phyloP scores from a whole-genome alignment of 2,329 filamentous ascomycete species.

The Laburnicola sp. region DNA sequence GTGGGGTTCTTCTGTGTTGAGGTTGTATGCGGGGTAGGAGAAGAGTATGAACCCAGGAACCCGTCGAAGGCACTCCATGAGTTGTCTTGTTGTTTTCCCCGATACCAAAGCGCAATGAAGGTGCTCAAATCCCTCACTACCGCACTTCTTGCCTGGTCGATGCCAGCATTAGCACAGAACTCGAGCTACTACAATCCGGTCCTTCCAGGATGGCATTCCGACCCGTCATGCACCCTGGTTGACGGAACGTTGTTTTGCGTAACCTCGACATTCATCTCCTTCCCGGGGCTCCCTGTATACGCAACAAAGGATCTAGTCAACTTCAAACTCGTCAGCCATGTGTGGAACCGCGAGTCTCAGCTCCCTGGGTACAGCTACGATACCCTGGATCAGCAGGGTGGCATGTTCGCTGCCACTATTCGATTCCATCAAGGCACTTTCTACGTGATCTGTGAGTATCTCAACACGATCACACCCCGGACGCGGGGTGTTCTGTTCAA shows the following conservation, averaged over 20 bases:
- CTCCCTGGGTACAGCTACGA: slow-evolving; percentile 17
- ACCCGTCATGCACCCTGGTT: neutral
- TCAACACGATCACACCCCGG: neutral
- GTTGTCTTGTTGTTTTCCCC: too few species aligned
- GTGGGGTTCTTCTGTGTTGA: too few species aligned
- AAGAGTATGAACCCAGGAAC: too few species aligned
- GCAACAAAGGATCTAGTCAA: neutral
- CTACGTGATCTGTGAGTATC: slow-evolving; percentile 26
- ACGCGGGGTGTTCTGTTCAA: slow-evolving; percentile 15
- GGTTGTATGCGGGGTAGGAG: too few species aligned
- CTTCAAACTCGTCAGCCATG: slow-evolving; percentile 18
- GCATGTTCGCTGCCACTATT: slow-evolving; percentile 29
- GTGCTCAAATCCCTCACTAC: too few species aligned
- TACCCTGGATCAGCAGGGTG: slow-evolving; percentile 17
- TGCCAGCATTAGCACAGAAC: too few species aligned
- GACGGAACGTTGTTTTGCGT: neutral
- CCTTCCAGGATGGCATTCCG: slow-evolving; percentile 4
- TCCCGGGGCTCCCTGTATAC: neutral
- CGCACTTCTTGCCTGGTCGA: too few species aligned
- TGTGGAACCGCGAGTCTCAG: slow-evolving; percentile 22
- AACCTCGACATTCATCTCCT: neutral
- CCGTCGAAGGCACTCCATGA: too few species aligned
- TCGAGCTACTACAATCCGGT: neutral
- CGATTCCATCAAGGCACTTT: slow-evolving; percentile 27
- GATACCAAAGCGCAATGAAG: too few species aligned